Base-by-base conservation (phyloP, 2,329 filamentous ascomycete species). In the Cordyceps farinosa region DNA sequence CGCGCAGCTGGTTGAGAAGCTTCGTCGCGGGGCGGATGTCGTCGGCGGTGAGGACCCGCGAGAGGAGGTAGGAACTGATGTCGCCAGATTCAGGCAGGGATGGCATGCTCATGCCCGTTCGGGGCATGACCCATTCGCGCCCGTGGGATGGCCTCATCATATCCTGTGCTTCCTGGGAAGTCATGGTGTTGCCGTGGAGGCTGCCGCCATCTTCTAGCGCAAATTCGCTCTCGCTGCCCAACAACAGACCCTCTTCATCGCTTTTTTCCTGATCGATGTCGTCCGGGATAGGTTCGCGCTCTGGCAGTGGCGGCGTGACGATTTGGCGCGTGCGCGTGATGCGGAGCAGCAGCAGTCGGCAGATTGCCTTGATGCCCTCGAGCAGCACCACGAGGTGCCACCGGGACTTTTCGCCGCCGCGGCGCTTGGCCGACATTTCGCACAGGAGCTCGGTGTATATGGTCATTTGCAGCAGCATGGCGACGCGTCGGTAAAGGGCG, bases 391-490 rank as follows among this genome's bases (percentile, higher is more conserved):
- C 87, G 0, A 96, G 87, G 58, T 91, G 87, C 95, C 95, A 99
- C 36, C 92, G 86, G 32, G 89, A 78, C 70, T 85, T 87, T 75
- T 96, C 85, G 51, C 90, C 92, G 22, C 91, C 90, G 66, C 88
- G 88, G 55, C 94, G 85, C 77, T 96, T 96, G 34, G 93, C 93
- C 34, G 90, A 86, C 95, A 99, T 99, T 75, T 99, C 95, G 84
- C 94, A 95, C n/a, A 99, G 79, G 36, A 99, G 81, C 77, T 99
- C 92, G 0, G 93, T 97, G 73, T 98, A 98, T 69, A 95, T 90
- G 32, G 97, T 90, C 78, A 96, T 90, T 73, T 96, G 92, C 55
- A 99, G 80, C 5, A 92, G 80, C 67, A 93, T 83, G 47, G 94
- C 93, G 61, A 96, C 86, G 64, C 90, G 86, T 64, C 89, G 86